phyloP scores from a whole-genome alignment of 306 rosid genomes.

The Argentina anserina region DNA sequence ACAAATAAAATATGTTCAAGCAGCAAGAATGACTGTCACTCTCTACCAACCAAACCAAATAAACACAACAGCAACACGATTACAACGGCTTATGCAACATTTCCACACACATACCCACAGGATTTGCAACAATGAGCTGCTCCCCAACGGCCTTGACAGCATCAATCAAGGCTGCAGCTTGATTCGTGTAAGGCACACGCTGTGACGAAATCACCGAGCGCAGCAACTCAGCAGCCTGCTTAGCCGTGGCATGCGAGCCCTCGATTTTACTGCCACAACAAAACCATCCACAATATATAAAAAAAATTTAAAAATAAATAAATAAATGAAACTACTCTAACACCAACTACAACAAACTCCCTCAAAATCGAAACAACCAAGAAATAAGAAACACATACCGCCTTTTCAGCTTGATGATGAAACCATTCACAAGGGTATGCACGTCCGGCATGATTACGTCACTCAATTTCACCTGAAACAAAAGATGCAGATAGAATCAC shows the following conservation, averaged over 20 bases:
- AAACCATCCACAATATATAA: neutral
- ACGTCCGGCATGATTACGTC: constrained; percentile 75
- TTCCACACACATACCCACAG: constrained; percentile 59
- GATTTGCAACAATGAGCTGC: constrained; percentile 87
- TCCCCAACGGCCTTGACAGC: constrained; percentile 90
- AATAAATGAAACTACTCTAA: neutral
- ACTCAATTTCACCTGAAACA: constrained; percentile 38
- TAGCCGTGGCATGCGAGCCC: constrained; percentile 89
- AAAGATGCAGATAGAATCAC: neutral
- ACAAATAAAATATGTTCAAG: neutral
- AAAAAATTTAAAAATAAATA: too few relatives aligned
- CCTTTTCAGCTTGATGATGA: constrained; percentile 65
- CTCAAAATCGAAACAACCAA: neutral
- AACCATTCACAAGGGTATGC: constrained; percentile 67
- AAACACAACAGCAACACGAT: neutral
- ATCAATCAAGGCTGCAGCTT: constrained; percentile 73
- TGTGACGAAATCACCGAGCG: constrained; percentile 83
- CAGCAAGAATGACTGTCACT: neutral
- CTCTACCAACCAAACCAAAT: neutral
- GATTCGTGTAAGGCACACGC: constrained; percentile 74
- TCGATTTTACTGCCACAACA: constrained; percentile 67
- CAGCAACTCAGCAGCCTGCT: constrained; percentile 78
- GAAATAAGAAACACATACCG: constrained; percentile 35
- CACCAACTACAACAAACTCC: neutral
- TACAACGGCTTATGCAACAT: neutral